Conservation (phyloP, 2,329 filamentous ascomycete genomes). For the Aspergillus ustus region DNA sequence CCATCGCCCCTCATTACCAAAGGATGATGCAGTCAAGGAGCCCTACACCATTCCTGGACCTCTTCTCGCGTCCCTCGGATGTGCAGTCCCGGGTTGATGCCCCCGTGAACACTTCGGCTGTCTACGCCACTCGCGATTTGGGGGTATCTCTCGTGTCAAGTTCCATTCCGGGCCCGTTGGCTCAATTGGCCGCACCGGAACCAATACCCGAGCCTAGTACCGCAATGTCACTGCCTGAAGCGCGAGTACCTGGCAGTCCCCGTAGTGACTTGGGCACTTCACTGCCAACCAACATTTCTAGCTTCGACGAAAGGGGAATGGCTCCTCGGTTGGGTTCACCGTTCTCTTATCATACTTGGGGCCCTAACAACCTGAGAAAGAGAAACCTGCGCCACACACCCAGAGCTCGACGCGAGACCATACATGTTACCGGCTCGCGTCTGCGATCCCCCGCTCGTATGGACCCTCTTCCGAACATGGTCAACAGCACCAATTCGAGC, state of each 20-base stretch:
- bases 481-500: constrained; percentile 44
- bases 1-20: constrained; percentile 67
- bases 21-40: constrained; percentile 64
- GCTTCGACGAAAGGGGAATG: constrained; percentile 26
- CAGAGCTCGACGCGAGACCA: constrained; percentile 46
- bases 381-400: constrained; percentile 37
- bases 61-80: constrained; percentile 37
- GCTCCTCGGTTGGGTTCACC: constrained; percentile 54
- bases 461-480: constrained; percentile 57
- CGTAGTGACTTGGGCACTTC: constrained; percentile 12
- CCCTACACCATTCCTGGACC: constrained; percentile 60
- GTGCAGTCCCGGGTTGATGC: constrained; percentile 31
- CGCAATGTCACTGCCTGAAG: constrained; percentile 41
- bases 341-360: constrained; percentile 56
- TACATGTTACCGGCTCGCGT: constrained; percentile 50
- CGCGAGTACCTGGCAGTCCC: constrained; percentile 29
- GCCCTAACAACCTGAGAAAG: constrained; percentile 45
- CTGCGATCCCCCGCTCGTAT: constrained; percentile 60
- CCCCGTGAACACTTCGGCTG: constrained; percentile 31
- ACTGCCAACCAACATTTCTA: constrained; percentile 22
- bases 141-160: constrained; percentile 50
- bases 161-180: constrained; percentile 44
- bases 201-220: constrained; percentile 28
- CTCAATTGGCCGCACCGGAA: constrained; percentile 38
- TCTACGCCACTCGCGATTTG: constrained; percentile 50